Base-by-base conservation (phyloP, 208 protist species). In the Acanthamoeba healyi region DNA sequence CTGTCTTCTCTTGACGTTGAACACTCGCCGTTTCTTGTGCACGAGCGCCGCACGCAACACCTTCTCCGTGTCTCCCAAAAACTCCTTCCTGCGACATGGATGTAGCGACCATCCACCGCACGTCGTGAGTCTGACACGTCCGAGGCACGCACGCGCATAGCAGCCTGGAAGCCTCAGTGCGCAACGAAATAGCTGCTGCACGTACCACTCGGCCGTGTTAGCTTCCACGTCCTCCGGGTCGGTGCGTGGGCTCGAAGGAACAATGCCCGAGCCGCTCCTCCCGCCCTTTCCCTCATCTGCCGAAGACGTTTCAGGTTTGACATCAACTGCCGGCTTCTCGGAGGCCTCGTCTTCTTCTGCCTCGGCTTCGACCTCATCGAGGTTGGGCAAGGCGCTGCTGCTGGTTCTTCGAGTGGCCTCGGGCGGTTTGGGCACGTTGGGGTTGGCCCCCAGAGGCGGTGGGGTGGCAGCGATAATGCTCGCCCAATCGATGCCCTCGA, bases 401-500 rank as follows among this genome's bases (percentile, higher is more conserved):
- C 34, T 79, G 10, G 70, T 44, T 79, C 70, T 38, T 19, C 70
- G 70, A 17, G 19, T 46, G 36, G 70, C 0, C 29, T 72, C 63
- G 70, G 70, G 9, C 32, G 70, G 70, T 79, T 44, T 44, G n/a
- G 70, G 94, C 24, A 87, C 79, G 12, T 87, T 87, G 38, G 49
- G 79, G 26, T 54, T 54, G 36, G 19, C 19, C 0, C 9, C 46
- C 34, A 96, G 84, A 5, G 90, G 67, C 32, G 97, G 97, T 58
- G 96, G 94, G 19, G 36, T 51, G 4, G 38, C 10, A 3, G 26
- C 46, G 17, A 72, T 51, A 2, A 98, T 58, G 3, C 70, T 67
- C 0, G 95, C 87, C 96, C 96, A 98, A 40, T 97, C 72, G 26
- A 98, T 67, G n/a, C 94, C 97, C 15, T 91, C 40, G 84, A 98